Evolutionary conservation across 106 monocot species (phyloP), one percentile per base, ranked within the genome.

Genomic region (Agapanthus africanus): DNA sequence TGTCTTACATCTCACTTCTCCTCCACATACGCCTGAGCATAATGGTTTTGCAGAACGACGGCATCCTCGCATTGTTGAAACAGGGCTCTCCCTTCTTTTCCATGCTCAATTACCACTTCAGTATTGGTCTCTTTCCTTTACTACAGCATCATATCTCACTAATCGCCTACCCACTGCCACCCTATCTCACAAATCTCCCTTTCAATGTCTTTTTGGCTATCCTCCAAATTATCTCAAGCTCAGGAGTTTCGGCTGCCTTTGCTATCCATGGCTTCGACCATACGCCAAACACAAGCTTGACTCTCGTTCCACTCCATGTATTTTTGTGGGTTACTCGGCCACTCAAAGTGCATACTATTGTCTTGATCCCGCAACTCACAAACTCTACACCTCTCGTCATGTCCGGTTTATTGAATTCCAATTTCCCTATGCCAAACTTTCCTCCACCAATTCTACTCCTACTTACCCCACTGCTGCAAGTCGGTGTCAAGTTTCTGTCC

Each of bases 261-360:
- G 42, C 11, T 67, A 67, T 44, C 67, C 67, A 21, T 47, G 67
- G 67, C 22, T 67, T 44, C 39, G 46, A 25, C 42, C 42, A 27
- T 67, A 67, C 30, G 4, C 67, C 1, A 0, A 40, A 19, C 44
- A 67, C 26, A 67, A 67, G 27, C 27, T 67, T 0, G 44, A 0
- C 2, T 0, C 26, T 46, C 7, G 21, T 10, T 67, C 42, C 67
- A 41, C 4, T 33, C 50, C 46, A 7, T 51, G 69, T 69, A 22
- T 69, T 1, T 69, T 69, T 52, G 2, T 69, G 31, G 50, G 69
- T 32, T 47, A 52, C 19, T 69, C 69, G 7, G 16, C 5, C 4
- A 51, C 69, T 33, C 69, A 51, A 35, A 69, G 69, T 69, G 69
- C 69, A 16, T 69, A 69, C n/a, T 0, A 27, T 3, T 69, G 49